These are phyloP conservation scores for Dactylellina leptospora DNA, from an alignment of 2,329 filamentous ascomycete species.

Conservation along the genomic window DNA sequence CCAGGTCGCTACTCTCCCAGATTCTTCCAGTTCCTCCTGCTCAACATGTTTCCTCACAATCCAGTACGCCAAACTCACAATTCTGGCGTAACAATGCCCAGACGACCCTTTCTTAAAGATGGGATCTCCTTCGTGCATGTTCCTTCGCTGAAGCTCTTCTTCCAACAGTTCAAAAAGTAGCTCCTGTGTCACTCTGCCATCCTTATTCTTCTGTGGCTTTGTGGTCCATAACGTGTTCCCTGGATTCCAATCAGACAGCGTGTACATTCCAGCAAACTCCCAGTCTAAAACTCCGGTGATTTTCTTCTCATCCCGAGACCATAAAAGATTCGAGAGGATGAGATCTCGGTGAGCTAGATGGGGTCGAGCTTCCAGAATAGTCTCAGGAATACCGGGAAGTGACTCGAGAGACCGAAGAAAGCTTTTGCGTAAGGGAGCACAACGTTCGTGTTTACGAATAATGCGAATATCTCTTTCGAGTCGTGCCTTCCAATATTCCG, in stretches of 20 bases:
- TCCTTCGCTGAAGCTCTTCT: conserved; percentile 21
- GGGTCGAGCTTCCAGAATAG: conserved; percentile 1
- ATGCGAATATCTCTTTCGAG: conserved; percentile 33
- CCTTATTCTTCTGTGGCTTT: conserved; percentile 21
- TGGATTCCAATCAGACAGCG: conserved; percentile 55
- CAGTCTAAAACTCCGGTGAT: conserved; percentile 56
- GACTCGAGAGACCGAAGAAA: conserved; percentile 12
- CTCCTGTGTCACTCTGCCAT: conserved; percentile 29
- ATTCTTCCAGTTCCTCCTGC: conserved; percentile 31
- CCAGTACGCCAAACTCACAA: conserved; percentile 38
- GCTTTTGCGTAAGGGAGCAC: conserved; percentile 6
- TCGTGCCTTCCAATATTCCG: conserved; percentile 38
- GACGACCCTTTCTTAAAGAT: conserved; percentile 22
- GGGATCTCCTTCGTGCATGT: conserved; percentile 4
- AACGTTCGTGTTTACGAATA: conserved; percentile 25
- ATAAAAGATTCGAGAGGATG: conserved; percentile 53
- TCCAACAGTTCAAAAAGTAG: conserved; percentile 27
- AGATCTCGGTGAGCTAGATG: conserved; percentile 55
- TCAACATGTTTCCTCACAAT: conserved; percentile 40
- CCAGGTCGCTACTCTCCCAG: conserved; percentile 21
- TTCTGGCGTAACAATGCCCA: conserved; percentile 18
- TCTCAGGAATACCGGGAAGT: conserved; percentile 22
- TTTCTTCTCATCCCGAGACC: conserved; percentile 44
- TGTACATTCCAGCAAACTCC: conserved; percentile 55
- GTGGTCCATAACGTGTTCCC: conserved; percentile 41